A percentile compares a stretch with the other conserved stretches of the same genome.
Evolutionary conservation across 352 stramenopile species (phyloP).

Genomic region (Globisporangium apiculatum): DNA sequence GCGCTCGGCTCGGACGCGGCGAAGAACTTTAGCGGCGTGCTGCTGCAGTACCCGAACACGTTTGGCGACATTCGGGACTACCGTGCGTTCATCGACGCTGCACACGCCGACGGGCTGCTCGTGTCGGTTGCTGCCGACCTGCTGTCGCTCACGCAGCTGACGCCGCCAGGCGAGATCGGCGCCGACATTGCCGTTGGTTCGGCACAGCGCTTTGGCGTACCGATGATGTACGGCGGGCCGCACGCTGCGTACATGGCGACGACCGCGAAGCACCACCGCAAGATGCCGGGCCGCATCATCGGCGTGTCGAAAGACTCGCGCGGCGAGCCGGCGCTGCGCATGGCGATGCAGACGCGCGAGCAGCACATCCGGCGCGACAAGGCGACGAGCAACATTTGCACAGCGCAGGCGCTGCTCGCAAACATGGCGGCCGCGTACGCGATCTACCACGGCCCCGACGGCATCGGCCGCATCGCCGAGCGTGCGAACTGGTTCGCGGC

Average conservation of each 20-base stretch:
- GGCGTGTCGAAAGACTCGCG: slow-evolving; percentile 95
- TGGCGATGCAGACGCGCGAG: slow-evolving; percentile 99
- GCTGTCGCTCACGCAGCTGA: slow-evolving; percentile 93
- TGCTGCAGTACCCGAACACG: slow-evolving; percentile 99
- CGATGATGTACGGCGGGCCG: slow-evolving; percentile 98
- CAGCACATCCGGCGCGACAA: slow-evolving; percentile 99
- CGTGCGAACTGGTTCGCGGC: slow-evolving; percentile 91
- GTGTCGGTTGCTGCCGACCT: slow-evolving; percentile 97
- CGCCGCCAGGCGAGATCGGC: slow-evolving; percentile 91
- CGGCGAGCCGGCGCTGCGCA: slow-evolving; percentile 94
- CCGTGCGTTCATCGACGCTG: slow-evolving; percentile 81
- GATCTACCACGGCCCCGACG: slow-evolving; percentile 98
- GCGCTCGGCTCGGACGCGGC: slow-evolving; percentile 67
- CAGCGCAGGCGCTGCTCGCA: slow-evolving; percentile 96
- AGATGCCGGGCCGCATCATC: slow-evolving; percentile 98
- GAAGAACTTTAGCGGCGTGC: slow-evolving; percentile 90
- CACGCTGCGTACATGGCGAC: slow-evolving; percentile 97
- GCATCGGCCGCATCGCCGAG: slow-evolving; percentile 90
- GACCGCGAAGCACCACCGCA: slow-evolving; percentile 94
- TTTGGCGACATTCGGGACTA: slow-evolving; percentile 94
- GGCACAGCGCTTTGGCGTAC: slow-evolving; percentile 98
- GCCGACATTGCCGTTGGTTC: slow-evolving; percentile 98
- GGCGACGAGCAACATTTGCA: slow-evolving; percentile 99
- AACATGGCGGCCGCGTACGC: slow-evolving; percentile 98
- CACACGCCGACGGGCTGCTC: slow-evolving; percentile 85